phyloP scores from a whole-genome alignment of 805 yeast genomes.

The Pichia ethanolica region DNA sequence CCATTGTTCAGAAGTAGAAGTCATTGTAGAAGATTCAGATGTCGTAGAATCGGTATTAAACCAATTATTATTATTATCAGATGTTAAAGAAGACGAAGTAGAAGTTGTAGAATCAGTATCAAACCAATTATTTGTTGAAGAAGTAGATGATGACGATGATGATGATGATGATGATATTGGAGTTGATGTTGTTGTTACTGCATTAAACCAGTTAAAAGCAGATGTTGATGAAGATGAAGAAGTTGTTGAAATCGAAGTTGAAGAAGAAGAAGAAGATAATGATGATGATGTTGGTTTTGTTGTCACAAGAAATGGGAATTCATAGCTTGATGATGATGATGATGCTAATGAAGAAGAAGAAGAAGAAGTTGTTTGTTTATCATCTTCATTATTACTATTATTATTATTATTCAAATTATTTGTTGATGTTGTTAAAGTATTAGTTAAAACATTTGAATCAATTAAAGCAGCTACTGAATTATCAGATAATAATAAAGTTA shows the following conservation, averaged over 20 bases:
- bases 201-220: neutral
- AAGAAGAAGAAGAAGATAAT: neutral
- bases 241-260: neutral
- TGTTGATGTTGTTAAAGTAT: neutral
- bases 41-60: too few relatives aligned
- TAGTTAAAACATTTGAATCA: neutral
- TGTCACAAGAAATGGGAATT: too few relatives aligned
- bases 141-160: neutral
- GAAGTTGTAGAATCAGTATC: too few relatives aligned
- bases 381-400: too few relatives aligned
- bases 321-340: too few relatives aligned
- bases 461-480: neutral
- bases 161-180: too few relatives aligned
- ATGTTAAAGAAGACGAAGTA: too few relatives aligned
- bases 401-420: too few relatives aligned
- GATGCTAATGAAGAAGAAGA: neutral
- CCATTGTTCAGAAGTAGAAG: too few relatives aligned
- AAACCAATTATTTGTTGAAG: neutral
- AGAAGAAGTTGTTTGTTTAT: neutral
- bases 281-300: neutral
- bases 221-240: constrained; percentile 2
- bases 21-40: too few relatives aligned
- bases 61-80: too few relatives aligned
- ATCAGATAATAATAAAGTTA: neutral
- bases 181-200: too few relatives aligned